Evolutionary conservation across 257 asterid species (phyloP).

Genomic region (Petrea volubilis): DNA sequence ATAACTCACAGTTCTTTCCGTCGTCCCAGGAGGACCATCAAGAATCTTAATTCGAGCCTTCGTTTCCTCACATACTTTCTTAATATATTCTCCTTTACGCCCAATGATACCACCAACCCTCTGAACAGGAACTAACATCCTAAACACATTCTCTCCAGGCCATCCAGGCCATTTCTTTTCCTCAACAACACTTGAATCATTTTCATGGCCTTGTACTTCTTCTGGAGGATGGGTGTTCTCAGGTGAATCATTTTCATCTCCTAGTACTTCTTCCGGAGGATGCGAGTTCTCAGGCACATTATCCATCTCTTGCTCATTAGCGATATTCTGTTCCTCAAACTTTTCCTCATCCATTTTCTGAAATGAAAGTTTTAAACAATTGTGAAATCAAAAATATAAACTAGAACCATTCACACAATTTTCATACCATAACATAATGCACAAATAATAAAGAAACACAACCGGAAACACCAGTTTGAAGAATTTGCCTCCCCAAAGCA

Average conservation of each 20-base stretch:
- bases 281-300: constrained; percentile 31
- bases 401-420: background rate
- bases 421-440: background rate
- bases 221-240: constrained; percentile 21
- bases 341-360: constrained; percentile 53
- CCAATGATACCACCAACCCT: constrained; percentile 82
- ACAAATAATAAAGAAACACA: background rate
- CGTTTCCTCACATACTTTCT: constrained; percentile 68
- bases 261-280: constrained; percentile 33
- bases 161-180: constrained; percentile 85
- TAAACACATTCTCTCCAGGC: constrained; percentile 80
- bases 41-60: constrained; percentile 76
- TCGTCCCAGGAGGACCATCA: constrained; percentile 70
- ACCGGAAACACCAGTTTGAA: background rate
- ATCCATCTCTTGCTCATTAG: constrained; percentile 30
- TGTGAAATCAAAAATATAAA: background rate
- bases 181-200: constrained; percentile 40
- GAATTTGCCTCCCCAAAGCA: background rate
- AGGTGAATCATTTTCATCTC: constrained; percentile 36
- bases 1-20: constrained; percentile 74
- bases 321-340: constrained; percentile 33
- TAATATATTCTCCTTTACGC: constrained; percentile 73
- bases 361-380: background rate
- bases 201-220: constrained; percentile 32
- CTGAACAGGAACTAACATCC: constrained; percentile 69